Evolutionary conservation across 192 early-diverging fungal genomes (phyloP), one percentile per base, ranked within the genome.

Genomic region (Coemansia sp.): DNA sequence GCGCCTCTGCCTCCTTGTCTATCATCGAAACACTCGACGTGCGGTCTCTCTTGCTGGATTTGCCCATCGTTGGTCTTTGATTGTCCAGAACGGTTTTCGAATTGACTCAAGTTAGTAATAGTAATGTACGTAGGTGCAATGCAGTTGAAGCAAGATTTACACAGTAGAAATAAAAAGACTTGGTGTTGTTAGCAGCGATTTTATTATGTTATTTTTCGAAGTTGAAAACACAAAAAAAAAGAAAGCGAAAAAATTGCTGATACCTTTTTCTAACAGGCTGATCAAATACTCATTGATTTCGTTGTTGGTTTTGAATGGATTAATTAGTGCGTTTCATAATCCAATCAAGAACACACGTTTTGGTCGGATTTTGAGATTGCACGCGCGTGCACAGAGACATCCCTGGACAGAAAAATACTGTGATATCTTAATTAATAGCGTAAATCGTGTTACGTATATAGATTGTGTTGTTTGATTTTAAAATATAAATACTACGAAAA

Each of bases 1-100:
- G 58, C 53, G 49, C 49, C 58, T 82, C 79, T 22, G 71, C 79
- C 45, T 74, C 80, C 13, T 66, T 70, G 44, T 81, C 78, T 22
- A 71, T 70, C 22, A 67, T 43, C 43, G 53, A 59, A 39, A 72
- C 59, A 65, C 72, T 79, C 49, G 68, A 71, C 49, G 68, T 65
- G 60, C 73, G 74, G 25, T 84, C 79, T 72, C 62, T 71, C 72
- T 76, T 86, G 96, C 92, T 92, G 81, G 92, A 92, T 85, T 94
- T 96, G 45, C 96, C 90, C 71, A 91, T 92, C 86, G n/a, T 63
- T 63, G 46, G 9, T 38, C 16, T 53, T 39, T 61, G 49, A 13
- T 13, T 22, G 7, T 11, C 51, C 25, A 54, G 20, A 25, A 54
- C 51, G 51, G 8, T 13, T 5, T 59, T n/a, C 14, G 39, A 40